phyloP scores from a whole-genome alignment of 2,329 filamentous ascomycete genomes.

The Daldinia sp. region DNA sequence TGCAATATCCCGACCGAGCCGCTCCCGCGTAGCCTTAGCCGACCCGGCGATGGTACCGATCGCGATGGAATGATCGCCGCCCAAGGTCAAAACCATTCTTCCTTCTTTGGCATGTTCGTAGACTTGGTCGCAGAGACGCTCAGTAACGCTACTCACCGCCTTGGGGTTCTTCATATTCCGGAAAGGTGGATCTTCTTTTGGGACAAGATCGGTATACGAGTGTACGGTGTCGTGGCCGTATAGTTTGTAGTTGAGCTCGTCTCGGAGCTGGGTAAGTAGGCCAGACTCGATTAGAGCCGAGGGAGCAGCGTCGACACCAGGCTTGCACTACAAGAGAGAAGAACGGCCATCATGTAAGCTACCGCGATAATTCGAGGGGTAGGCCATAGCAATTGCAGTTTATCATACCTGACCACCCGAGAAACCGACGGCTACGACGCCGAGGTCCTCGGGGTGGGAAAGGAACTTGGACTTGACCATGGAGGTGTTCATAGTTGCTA shows the following conservation, averaged over 20 bases:
- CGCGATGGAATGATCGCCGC: slow-evolving; percentile 95
- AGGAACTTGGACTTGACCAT: slow-evolving; percentile 77
- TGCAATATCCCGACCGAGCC: slow-evolving; percentile 82
- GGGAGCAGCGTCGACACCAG: slow-evolving; percentile 90
- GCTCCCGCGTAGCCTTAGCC: slow-evolving; percentile 84
- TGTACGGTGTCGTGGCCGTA: slow-evolving; percentile 85
- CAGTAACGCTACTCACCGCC: slow-evolving; percentile 84
- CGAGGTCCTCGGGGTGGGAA: slow-evolving; percentile 78
- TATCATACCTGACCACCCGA: slow-evolving; percentile 87
- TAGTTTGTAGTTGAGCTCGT: slow-evolving; percentile 89
- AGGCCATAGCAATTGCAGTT: not conserved
- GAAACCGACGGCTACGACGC: slow-evolving; percentile 94
- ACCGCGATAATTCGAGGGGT: not conserved
- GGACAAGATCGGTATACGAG: slow-evolving; percentile 79
- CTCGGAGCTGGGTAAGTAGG: slow-evolving; percentile 80
- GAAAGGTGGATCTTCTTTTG: slow-evolving; percentile 76
- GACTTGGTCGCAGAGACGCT: slow-evolving; percentile 81
- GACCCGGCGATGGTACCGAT: slow-evolving; percentile 92
- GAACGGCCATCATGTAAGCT: slow-evolving; percentile 21
- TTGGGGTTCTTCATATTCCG: slow-evolving; percentile 94
- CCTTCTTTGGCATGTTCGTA: slow-evolving; percentile 86
- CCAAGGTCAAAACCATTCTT: slow-evolving; percentile 88
- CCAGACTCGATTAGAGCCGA: slow-evolving; percentile 88
- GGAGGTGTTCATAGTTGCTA: slow-evolving; percentile 57
- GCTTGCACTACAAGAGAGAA: slow-evolving; percentile 68